phyloP scores from a whole-genome alignment of 257 asterid genomes.

The Plantago ovata region DNA sequence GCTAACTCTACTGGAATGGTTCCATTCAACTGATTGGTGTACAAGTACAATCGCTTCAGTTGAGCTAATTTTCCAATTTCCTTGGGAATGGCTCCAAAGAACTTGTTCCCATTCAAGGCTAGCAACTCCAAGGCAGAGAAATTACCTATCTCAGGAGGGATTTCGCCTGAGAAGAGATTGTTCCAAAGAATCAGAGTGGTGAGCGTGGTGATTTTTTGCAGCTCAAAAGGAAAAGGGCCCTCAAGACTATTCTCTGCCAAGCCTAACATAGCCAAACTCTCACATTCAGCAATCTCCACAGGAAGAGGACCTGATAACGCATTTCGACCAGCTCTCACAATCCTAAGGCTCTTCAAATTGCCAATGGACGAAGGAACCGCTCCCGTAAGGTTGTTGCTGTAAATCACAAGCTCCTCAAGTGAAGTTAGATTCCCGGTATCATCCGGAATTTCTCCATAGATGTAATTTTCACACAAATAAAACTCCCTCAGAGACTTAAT shows the following conservation, averaged over 20 bases:
- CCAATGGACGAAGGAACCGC: slow-evolving; percentile 57
- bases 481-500: slow-evolving; percentile 53
- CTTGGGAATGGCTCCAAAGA: slow-evolving; percentile 55
- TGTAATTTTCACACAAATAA: slow-evolving; percentile 68
- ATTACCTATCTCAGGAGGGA: slow-evolving; percentile 72
- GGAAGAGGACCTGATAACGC: slow-evolving; percentile 65
- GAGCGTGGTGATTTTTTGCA: slow-evolving; percentile 50
- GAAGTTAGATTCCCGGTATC: slow-evolving; percentile 46
- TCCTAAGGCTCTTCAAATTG: slow-evolving; percentile 47
- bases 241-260: slow-evolving; percentile 63
- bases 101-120: slow-evolving; percentile 57
- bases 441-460: slow-evolving; percentile 58
- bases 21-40: slow-evolving; percentile 68
- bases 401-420: slow-evolving; percentile 75
- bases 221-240: slow-evolving; percentile 58
- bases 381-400: slow-evolving; percentile 81
- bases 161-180: slow-evolving; percentile 55
- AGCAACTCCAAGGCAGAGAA: slow-evolving; percentile 62
- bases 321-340: slow-evolving; percentile 65
- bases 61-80: slow-evolving; percentile 58
- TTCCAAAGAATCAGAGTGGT: slow-evolving; percentile 60
- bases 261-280: slow-evolving; percentile 56
- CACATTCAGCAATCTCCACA: slow-evolving; percentile 53
- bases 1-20: slow-evolving; percentile 65
- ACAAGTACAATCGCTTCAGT: slow-evolving; percentile 51